Percentiles rank a stretch among this genome's conserved stretches.
Evolutionary conservation across 768 basidiomycete species (phyloP).

Genomic region (Thelephora aurantiotincta): DNA sequence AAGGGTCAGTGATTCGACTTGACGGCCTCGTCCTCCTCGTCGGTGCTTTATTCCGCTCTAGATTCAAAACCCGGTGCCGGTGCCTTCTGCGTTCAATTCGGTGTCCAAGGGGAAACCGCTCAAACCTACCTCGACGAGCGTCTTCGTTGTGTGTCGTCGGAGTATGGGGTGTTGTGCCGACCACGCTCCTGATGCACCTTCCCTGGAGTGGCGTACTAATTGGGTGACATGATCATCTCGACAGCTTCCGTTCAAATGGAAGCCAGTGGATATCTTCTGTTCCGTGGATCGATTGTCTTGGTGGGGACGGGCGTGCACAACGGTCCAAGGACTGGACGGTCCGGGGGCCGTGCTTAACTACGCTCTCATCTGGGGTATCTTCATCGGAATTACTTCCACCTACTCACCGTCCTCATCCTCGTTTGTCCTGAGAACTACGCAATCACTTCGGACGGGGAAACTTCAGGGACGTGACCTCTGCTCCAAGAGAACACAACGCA

Average conservation of each 20-base stretch:
- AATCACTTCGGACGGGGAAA: conserved; percentile 73
- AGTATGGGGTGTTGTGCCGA: conserved; percentile 18
- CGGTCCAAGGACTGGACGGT: neutral
- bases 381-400: conserved; percentile 70
- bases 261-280: conserved; percentile 10
- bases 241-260: conserved; percentile 35
- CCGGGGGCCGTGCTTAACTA: neutral
- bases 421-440: conserved; percentile 55
- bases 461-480: neutral
- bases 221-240: conserved; percentile 32
- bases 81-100: conserved; percentile 32
- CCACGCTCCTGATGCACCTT: conserved; percentile 31
- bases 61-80: conserved; percentile 28
- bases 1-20: neutral
- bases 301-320: neutral
- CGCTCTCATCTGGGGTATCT: conserved; percentile 54
- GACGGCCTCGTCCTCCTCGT: conserved; percentile 18
- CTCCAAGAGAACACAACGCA: neutral
- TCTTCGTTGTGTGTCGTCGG: neutral
- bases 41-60: conserved; percentile 24
- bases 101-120: conserved; percentile 30
- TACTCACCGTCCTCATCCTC: conserved; percentile 64
- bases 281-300: neutral
- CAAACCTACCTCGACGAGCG: conserved; percentile 18
- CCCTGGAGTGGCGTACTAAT: conserved; percentile 29